A percentile compares a stretch with the other conserved stretches of the same genome.
These are phyloP conservation scores for Tagetes patula DNA, from an alignment of 129 eudicot species.

Conservation along the genomic window DNA sequence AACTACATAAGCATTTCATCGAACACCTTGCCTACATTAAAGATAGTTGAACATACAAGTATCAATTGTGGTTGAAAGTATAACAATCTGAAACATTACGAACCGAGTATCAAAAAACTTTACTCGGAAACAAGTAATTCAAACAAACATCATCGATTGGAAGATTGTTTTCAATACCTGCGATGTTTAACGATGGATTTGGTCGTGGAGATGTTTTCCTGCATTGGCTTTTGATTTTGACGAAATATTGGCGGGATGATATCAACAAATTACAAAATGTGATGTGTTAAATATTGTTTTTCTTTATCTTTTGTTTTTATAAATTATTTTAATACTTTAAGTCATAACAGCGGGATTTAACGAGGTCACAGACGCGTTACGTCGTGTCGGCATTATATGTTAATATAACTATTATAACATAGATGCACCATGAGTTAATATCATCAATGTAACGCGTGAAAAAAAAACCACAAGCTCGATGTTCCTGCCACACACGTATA, in stretches of 20 bases:
- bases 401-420: too few species aligned
- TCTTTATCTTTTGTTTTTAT: not conserved
- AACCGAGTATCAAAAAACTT: not conserved
- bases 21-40: constrained; percentile 33
- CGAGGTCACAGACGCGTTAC: too few species aligned
- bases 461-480: too few species aligned
- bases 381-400: too few species aligned
- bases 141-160: not conserved
- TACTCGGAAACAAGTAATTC: not conserved
- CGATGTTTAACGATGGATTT: not conserved
- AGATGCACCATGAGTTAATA: too few species aligned
- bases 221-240: not conserved
- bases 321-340: too few species aligned
- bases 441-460: too few species aligned
- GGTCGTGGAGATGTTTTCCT: not conserved
- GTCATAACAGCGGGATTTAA: too few species aligned
- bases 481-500: too few species aligned
- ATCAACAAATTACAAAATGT: not conserved
- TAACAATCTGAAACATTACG: not conserved
- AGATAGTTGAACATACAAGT: not conserved
- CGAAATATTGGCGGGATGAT: constrained; percentile 14
- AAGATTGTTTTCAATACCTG: not conserved
- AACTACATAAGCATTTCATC: constrained; percentile 50
- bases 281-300: not conserved
- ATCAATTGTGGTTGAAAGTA: not conserved